Conservation (phyloP, 2,329 filamentous ascomycete genomes). For the Coniochaeta hoffmannii region DNA sequence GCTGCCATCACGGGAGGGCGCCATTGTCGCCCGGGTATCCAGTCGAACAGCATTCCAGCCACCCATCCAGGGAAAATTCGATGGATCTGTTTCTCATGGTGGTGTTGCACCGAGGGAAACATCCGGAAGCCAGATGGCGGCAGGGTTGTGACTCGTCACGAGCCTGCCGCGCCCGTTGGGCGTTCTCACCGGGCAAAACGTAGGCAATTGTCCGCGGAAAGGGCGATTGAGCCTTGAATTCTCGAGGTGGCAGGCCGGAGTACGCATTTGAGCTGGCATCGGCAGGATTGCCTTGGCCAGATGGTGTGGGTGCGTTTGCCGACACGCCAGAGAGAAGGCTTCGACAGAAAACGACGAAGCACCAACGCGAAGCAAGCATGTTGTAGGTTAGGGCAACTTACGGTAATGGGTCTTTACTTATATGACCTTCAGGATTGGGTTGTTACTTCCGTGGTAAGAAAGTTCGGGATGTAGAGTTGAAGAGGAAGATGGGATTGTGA, state of each 20-base stretch:
- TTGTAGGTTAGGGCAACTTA: not conserved
- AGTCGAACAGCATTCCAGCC: not conserved
- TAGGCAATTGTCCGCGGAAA: not conserved
- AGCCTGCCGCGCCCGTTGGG: not conserved
- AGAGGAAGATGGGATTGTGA: not conserved
- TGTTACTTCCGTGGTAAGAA: not conserved
- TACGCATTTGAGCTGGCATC: not conserved
- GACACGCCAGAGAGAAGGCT: not conserved
- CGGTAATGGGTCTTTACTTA: not conserved
- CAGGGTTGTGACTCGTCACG: not conserved
- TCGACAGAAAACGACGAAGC: not conserved
- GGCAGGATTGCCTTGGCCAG: not conserved
- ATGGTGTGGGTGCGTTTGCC: not conserved
- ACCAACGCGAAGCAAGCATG: not conserved
- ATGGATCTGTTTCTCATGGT: not conserved
- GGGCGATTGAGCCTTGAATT: not conserved
- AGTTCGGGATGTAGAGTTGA: not conserved
- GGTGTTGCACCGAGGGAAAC: constrained; percentile 9
- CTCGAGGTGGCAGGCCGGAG: not conserved
- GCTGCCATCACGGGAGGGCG: constrained; percentile 9
- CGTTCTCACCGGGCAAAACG: not conserved
- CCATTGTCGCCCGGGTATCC: not conserved
- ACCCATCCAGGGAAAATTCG: not conserved
- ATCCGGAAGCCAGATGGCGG: constrained; percentile 1
- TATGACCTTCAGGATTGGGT: not conserved